phyloP scores from a whole-genome alignment of 2,329 filamentous ascomycete genomes.

The Pseudopyrenochaeta lycopersici region DNA sequence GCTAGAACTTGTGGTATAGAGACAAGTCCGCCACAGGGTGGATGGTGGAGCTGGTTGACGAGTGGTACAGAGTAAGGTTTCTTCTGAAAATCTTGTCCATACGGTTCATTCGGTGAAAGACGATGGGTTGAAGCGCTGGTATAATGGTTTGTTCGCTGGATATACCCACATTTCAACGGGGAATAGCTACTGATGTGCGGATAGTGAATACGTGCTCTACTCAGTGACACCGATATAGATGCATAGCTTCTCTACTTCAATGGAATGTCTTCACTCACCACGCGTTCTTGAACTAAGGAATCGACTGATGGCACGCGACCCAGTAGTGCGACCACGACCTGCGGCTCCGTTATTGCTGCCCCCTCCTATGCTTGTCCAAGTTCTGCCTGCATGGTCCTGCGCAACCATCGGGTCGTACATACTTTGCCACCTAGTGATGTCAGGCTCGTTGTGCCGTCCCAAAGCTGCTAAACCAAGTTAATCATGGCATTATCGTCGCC shows the following conservation, averaged over 20 bases:
- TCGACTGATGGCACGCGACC: no score
- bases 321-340: no score
- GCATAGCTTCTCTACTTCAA: neutral
- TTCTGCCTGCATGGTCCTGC: no score
- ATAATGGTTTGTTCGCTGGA: neutral
- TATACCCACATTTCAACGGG: neutral
- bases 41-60: constrained; percentile 38
- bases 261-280: neutral
- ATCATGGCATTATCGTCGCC: no score
- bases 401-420: no score
- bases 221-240: neutral
- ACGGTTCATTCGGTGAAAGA: neutral
- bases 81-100: neutral
- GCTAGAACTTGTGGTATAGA: constrained; percentile 48
- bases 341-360: no score
- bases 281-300: no score
- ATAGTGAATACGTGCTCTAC: neutral
- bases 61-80: constrained; percentile 13
- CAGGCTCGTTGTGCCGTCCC: no score
- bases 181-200: neutral
- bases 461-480: no score
- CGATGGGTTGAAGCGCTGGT: neutral
- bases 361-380: no score
- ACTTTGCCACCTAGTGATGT: no score
- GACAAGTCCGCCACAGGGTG: constrained; percentile 34